Evolutionary conservation across 1,139 yeast species (phyloP), one percentile per base, ranked within the genome.

Genomic region (Groenewaldozyma sp.): DNA sequence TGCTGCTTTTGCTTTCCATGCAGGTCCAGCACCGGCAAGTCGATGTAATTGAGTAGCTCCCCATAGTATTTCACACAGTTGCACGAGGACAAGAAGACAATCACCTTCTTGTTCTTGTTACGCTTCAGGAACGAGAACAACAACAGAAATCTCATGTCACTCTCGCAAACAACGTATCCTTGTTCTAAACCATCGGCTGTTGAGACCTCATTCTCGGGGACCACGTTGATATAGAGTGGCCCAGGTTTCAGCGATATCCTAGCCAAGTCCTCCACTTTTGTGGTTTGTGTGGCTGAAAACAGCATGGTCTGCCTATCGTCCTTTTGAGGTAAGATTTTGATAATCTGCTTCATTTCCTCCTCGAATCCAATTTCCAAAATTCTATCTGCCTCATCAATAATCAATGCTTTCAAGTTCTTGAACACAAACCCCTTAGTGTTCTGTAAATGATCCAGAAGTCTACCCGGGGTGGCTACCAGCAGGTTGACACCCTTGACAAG

Each of bases 1-100:
- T 88, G 96, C 67, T 91, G 99, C 64, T 91, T 93, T 67, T 91
- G 98, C 63, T 91, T 91, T 33, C 99, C 99, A 59, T 91, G 98
- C 47, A 91, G 70, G 59, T 87, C 97, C 51, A 91, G 72, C 11
- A 93, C 99, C 27, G 98, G 98, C 53, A 91, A 72, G 59, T 88
- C 97, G 54, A 91, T 91, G 64, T 91, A 91, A 63, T 91, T 93
- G 52, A 93, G 73, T 50, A 91, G 71, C 64, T 93, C 98, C 35
- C 95, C 91, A 59, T 86, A 88, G 64, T 87, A 91, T 65, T 87
- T 88, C 51, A 91, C 99, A 62, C 95, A 82, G 70, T 91, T 91
- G 72, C 97, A 88, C 3, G 96, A 86, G 16, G 97, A 87, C 58
- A 91, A 69, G 62, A 91, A 93, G 27, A 93, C 98, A 68, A 91